Base-by-base conservation (phyloP, 352 stramenopile species). In the Phytophthora ramorum region DNA sequence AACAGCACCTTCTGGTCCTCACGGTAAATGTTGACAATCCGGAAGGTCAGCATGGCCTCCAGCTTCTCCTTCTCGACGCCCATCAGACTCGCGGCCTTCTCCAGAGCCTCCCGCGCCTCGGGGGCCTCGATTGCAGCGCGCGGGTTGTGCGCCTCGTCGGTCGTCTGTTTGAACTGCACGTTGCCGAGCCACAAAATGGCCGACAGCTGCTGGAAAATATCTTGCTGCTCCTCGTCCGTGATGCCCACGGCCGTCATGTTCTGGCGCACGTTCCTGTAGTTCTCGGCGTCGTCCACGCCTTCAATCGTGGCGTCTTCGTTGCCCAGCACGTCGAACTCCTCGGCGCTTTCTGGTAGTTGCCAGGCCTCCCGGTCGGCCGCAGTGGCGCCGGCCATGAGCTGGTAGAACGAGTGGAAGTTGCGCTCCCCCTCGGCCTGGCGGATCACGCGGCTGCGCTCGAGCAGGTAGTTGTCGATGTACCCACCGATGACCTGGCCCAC, bases 381-480 rank as follows among this genome's bases (percentile, higher is more conserved):
- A 7, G 66, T 84, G 22, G 83, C 89, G 38, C 87, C 90, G 0
- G 86, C 76, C 37, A 97, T 77, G 35, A 98, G 68, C 76, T 98
- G 91, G 78, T 98, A 98, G 72, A 98, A 98, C 17, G 92, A 69
- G 78, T 98, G 93, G 73, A 97, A 98, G 73, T 98, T 98, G 56
- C 93, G 89, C 74, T 98, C 93, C 51, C 85, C 89, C 7, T 89
- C 79, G 9, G 87, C 79, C 43, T 97, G 92, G 60, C 84, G 75
- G 54, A 95, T 91, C 57, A 98, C 85, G 45, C 93, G 89, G 48
- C 83, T 95, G 60, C 96, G 95, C 68, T 98, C 93, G n/a, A 98
- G 79, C 47, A 98, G 73, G 75, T 97, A 98, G 59, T 93, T 93
- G 71, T 93, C 81, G 37, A 93, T 92, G 74, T 89, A 91, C 16